phyloP scores from a whole-genome alignment of 1,139 yeast genomes.

The Yamadazyma songkhlaensis region DNA sequence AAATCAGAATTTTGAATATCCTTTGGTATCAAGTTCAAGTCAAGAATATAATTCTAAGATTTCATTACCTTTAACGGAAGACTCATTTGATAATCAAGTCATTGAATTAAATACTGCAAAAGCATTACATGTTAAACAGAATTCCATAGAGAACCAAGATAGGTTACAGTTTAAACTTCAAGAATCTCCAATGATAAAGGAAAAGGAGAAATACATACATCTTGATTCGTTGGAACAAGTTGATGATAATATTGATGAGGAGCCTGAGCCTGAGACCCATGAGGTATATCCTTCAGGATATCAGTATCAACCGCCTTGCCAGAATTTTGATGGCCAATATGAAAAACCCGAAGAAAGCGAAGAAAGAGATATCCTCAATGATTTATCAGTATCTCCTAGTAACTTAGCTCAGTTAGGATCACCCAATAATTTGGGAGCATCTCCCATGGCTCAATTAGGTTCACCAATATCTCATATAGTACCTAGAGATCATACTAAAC shows the following conservation, averaged over 20 bases:
- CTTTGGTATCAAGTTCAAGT: conserved; percentile 1
- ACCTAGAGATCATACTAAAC: conserved; percentile 19
- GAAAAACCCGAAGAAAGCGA: neutral
- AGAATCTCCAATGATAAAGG: conserved; percentile 20
- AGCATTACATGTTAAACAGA: conserved; percentile 13
- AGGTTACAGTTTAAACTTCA: conserved; percentile 19
- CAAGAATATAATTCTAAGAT: conserved; percentile 12
- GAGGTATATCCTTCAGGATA: neutral
- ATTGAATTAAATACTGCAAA: conserved; percentile 18
- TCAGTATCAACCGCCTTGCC: too few relatives aligned
- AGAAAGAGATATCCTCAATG: conserved; percentile 6
- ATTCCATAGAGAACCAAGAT: conserved; percentile 10
- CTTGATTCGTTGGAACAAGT: conserved; percentile 8
- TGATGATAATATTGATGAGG: conserved; percentile 10
- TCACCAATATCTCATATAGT: conserved; percentile 22
- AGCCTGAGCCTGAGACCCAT: too few relatives aligned
- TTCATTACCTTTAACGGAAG: conserved; percentile 15
- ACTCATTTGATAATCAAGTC: conserved; percentile 16
- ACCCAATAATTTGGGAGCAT: too few relatives aligned
- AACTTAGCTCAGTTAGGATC: too few relatives aligned
- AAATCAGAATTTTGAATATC: conserved; percentile 7
- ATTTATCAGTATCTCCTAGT: conserved; percentile 8
- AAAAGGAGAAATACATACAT: conserved; percentile 5
- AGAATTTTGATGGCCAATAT: too few relatives aligned
- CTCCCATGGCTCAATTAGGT: conserved; percentile 11